Evolutionary conservation across 2,329 filamentous ascomycete species (phyloP).

Genomic region (Tolypocladium endophyticum): DNA sequence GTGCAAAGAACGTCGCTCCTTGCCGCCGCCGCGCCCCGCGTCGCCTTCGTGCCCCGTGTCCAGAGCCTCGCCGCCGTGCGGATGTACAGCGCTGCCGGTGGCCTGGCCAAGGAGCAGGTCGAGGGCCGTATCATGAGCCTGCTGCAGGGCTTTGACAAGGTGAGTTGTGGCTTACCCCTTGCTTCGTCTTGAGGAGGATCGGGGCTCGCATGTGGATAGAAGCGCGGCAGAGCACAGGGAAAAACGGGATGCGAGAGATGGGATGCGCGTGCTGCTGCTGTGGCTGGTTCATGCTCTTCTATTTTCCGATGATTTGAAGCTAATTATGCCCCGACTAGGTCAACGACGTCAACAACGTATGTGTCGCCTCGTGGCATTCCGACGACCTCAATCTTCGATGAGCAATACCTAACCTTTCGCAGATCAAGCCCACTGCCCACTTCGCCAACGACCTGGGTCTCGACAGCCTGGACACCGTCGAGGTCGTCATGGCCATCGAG

Average conservation of each 20-base stretch:
- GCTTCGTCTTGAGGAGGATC: not conserved
- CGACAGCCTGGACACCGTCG: conserved; percentile 95
- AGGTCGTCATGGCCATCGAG: conserved; percentile 99
- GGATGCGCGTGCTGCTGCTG: not conserved
- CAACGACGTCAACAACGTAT: conserved; percentile 53
- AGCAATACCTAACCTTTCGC: conserved; percentile 7
- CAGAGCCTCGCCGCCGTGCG: conserved; percentile 60
- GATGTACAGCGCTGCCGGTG: conserved; percentile 76
- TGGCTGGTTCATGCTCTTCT: not conserved
- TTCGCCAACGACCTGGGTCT: conserved; percentile 96
- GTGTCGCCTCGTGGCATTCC: conserved; percentile 11
- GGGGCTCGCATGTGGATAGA: not conserved
- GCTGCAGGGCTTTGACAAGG: conserved; percentile 94
- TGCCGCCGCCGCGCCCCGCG: conserved; percentile 44
- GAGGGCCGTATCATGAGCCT: conserved; percentile 88
- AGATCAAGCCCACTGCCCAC: conserved; percentile 80
- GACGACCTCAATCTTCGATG: not conserved
- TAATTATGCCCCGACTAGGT: conserved; percentile 39
- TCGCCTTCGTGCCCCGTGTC: conserved; percentile 47
- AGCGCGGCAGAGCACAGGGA: not conserved
- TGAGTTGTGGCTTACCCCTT: conserved; percentile 9
- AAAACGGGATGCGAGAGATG: not conserved
- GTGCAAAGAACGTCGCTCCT: conserved; percentile 45
- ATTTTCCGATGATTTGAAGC: conserved; percentile 2
- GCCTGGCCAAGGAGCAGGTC: conserved; percentile 73